A percentile compares a stretch with the other conserved stretches of the same genome.
phyloP scores from a whole-genome alignment of 768 basidiomycete genomes.

The Amanita subjunquillea region DNA sequence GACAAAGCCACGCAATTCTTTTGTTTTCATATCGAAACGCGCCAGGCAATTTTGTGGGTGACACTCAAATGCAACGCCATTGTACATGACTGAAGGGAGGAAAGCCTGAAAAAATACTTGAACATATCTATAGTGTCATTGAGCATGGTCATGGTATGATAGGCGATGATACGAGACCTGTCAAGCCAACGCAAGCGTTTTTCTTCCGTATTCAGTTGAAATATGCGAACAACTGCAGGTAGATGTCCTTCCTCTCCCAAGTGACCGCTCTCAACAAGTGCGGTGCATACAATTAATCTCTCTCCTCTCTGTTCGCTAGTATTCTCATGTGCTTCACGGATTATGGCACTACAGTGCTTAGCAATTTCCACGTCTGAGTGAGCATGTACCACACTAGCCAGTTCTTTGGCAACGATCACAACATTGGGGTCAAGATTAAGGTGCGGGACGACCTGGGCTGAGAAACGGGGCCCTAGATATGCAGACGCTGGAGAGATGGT shows the following conservation, averaged over 20 bases:
- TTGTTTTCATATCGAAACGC: slow-evolving; percentile 37
- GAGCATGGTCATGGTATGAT: neutral
- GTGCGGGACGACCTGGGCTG: slow-evolving; percentile 36
- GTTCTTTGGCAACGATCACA: slow-evolving; percentile 44
- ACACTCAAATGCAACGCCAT: slow-evolving; percentile 50
- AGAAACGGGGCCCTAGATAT: slow-evolving; percentile 46
- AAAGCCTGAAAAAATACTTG: slow-evolving; percentile 44
- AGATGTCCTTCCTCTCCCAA: slow-evolving; percentile 31
- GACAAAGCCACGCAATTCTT: slow-evolving; percentile 42
- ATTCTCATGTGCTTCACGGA: slow-evolving; percentile 43
- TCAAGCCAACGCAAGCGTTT: slow-evolving; percentile 40
- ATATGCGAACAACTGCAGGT: slow-evolving; percentile 39
- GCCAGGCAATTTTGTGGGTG: slow-evolving; percentile 54
- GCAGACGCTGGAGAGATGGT: slow-evolving; percentile 52
- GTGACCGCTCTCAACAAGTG: slow-evolving; percentile 46
- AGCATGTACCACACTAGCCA: slow-evolving; percentile 40
- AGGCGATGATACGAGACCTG: slow-evolving; percentile 21
- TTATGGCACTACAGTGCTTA: slow-evolving; percentile 42
- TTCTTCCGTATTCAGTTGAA: slow-evolving; percentile 39
- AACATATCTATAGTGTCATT: slow-evolving; percentile 26
- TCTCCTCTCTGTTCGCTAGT: slow-evolving; percentile 36
- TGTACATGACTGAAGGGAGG: slow-evolving; percentile 39
- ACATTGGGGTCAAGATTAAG: slow-evolving; percentile 37
- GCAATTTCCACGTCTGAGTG: slow-evolving; percentile 39
- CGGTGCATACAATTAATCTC: slow-evolving; percentile 44